Percentiles rank a stretch among this genome's conserved stretches.
These are phyloP conservation scores for Pleurotus giganteus DNA, from an alignment of 768 basidiomycete species.

Conservation along the genomic window DNA sequence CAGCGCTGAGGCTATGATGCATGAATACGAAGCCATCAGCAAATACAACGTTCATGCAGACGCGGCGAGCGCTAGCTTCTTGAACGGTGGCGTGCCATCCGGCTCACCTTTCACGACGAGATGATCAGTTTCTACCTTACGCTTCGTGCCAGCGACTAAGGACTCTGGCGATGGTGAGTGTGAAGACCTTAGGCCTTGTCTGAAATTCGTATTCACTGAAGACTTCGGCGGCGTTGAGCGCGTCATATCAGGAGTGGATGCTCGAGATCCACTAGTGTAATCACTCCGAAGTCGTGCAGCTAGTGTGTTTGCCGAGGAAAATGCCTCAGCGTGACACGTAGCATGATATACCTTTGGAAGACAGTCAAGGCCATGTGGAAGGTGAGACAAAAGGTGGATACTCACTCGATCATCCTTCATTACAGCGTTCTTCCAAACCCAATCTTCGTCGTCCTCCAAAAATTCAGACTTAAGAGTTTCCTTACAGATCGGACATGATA, in stretches of 20 bases:
- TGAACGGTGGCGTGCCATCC: conserved; percentile 60
- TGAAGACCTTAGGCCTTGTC: conserved; percentile 23
- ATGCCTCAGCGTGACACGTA: conserved; percentile 87
- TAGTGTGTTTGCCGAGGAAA: conserved; percentile 58
- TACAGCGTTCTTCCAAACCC: conserved; percentile 95
- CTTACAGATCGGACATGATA: conserved; percentile 96
- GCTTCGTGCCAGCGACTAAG: conserved; percentile 61
- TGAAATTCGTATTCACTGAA: conserved; percentile 32
- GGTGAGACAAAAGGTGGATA: conserved; percentile 7
- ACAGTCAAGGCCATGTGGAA: conserved; percentile 4
- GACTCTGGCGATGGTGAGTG: conserved; percentile 50
- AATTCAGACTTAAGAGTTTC: conserved; percentile 90
- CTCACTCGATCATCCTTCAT: conserved; percentile 80
- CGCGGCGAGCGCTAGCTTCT: conserved; percentile 57
- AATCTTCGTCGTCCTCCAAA: conserved; percentile 94
- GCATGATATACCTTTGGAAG: conserved; percentile 81
- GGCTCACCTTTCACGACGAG: conserved; percentile 34
- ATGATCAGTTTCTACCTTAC: conserved; percentile 67
- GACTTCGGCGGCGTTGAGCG: conserved; percentile 38
- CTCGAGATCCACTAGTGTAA: conserved; percentile 59
- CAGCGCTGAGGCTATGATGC: background rate
- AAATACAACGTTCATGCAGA: background rate
- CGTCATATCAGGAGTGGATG: conserved; percentile 70
- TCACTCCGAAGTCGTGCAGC: conserved; percentile 70
- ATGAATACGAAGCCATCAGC: background rate